Conservation (phyloP, 805 yeast genomes). For the Priceomyces castillae region DNA sequence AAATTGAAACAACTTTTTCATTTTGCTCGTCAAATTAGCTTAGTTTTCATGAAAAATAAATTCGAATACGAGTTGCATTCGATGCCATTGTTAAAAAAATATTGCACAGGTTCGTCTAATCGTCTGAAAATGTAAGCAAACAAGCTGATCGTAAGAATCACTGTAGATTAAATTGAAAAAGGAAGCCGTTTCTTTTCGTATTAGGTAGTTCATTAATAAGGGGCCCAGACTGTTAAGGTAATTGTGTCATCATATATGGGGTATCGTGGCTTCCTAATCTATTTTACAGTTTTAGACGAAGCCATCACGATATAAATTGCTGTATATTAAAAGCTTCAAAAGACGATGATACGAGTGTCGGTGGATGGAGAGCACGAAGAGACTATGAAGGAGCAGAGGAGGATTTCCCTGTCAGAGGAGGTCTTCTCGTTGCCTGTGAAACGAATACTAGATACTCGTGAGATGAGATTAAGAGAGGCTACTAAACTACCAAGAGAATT, state of each 20-base stretch:
- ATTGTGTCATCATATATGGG: too few relatives aligned
- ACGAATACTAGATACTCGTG: constrained; percentile 22
- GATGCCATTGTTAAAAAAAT: background rate
- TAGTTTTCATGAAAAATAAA: too few relatives aligned
- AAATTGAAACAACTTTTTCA: background rate
- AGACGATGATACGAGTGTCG: background rate
- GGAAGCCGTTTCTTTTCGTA: too few relatives aligned
- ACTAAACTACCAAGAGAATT: constrained; percentile 27
- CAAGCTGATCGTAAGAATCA: too few relatives aligned
- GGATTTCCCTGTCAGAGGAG: constrained; percentile 16
- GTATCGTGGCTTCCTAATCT: background rate
- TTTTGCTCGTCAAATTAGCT: background rate
- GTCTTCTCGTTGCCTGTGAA: constrained; percentile 21
- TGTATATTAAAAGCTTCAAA: background rate
- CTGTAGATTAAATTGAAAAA: too few relatives aligned
- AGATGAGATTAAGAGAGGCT: constrained; percentile 18
- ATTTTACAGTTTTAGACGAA: background rate
- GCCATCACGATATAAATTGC: background rate
- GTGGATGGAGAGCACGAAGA: background rate
- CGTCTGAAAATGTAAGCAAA: background rate
- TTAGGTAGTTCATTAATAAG: too few relatives aligned
- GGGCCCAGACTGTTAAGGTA: too few relatives aligned
- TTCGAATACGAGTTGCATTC: background rate
- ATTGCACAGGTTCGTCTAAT: background rate
- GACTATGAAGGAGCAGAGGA: background rate